Base-by-base conservation (phyloP, 2,329 filamentous ascomycete species). In the Emericellopsis atlantica region DNA sequence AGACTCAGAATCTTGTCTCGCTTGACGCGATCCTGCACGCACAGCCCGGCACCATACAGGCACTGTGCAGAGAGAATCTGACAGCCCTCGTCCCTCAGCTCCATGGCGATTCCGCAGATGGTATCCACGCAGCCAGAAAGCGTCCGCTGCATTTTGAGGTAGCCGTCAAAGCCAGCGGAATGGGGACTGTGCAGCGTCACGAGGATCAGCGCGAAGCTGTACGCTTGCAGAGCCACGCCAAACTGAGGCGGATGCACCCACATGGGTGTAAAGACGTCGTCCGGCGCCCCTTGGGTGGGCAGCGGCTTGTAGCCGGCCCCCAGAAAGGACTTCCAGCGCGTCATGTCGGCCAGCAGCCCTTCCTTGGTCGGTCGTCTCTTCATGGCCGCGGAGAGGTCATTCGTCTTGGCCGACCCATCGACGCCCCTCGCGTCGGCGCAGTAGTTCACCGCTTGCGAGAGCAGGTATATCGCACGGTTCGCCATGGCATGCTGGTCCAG, bases 401-500 rank as follows among this genome's bases (percentile, higher is more conserved):
- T 37, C 0, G 26, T 42, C 8, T 18, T 18, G 32, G n/a, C 34
- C 7, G 42, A 26, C n/a, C 41, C 42, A 5, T 35, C 31, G 24
- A n/a, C 34, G 33, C 40, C 21, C 58, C 58, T 29, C 60, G 15
- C 31, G 31, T 66, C 61, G 0, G 72, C 72, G 36, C 69, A 69
- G 53, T 72, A 78, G 45, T 77, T 74, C n/a, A 78, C 67, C 15
- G 67, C 67, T 48, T 72, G 66, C 4, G 69, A 36, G 14, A 45
- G 35, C 4, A 45, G 8, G 15, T 39, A 45, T n/a, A 72, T 58
- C 1, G 70, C 64, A 2, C 67, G 59, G 15, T 64, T 61, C 0
- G 70, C 71, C 34, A 78, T 57, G 41, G 76, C 74, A 42, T 72
- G 63, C 2, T 66, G 58, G 11, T 55, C 63, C 42, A 78, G 60